Base-by-base conservation (phyloP, 2,329 filamentous ascomycete species). In the Paracamarosporium sp. region DNA sequence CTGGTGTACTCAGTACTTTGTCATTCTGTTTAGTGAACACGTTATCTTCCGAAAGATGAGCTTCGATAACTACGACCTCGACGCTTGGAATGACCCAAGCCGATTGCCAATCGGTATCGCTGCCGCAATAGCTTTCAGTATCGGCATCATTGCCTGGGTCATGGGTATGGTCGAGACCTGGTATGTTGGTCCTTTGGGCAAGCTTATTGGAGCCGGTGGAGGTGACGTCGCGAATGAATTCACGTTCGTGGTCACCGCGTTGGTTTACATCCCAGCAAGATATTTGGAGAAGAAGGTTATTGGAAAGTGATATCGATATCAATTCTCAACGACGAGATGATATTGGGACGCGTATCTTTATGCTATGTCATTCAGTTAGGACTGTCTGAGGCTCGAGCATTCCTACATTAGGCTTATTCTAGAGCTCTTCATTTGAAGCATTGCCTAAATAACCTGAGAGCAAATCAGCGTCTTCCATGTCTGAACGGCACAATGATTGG, bases 111-210 rank as follows among this genome's bases (percentile, higher is more conserved):
- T 75, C 6, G 80, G 80, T 7, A 69, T 79, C 45, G 79, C 79
- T 6, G 79, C 73, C 2, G 71, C 73, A 5, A 57, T 69, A 1
- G 75, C 78, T 4, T 78, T 81, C 50, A 64, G 69, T 1, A 57
- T 80, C 0, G 78, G 78, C 5, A 70, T 78, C 1, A 59, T 78
- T 5, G 74, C 73, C 7, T 85, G 83, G 75, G 76, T 85, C 22
- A 75, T 87, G 66, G 86, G 85, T 1, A 88, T 88, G 85, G 79
- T 79, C 45, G 81, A 86, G 73, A 85, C 82, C 0, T 86, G 82
- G 80, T 85, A 82, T 63, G 73, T 82, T 22, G 83, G 83, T 2
- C 70, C 70, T 22, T 56, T 74, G 17, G 71, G 64, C 4, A 65
- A 61, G 50, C 50, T 68, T 11, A 69, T 74, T 48, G 69, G 71